A percentile compares a stretch with the other conserved stretches of the same genome.
These are phyloP conservation scores for Apostasia shenzhenica DNA, from an alignment of 106 monocot species.

Conservation along the genomic window DNA sequence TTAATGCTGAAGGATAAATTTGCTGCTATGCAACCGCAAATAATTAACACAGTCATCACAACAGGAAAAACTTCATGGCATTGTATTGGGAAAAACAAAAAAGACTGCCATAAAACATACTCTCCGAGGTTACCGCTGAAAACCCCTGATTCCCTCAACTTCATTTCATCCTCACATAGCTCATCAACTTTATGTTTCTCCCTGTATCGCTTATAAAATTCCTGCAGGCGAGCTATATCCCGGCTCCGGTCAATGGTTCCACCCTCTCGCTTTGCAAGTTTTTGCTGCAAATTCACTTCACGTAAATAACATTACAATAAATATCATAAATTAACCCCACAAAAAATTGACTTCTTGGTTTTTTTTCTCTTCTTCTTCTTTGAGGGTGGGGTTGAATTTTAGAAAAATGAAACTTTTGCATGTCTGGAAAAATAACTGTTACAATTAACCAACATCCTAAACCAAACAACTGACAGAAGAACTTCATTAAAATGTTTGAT, in stretches of 20 bases:
- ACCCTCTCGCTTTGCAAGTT: constrained; percentile 80
- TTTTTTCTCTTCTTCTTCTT: too few species aligned
- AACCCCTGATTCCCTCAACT: constrained; percentile 79
- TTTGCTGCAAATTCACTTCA: constrained; percentile 54
- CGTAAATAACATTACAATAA: not conserved
- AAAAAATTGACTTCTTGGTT: too few species aligned
- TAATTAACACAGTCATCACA: not conserved
- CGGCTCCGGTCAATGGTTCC: constrained; percentile 71
- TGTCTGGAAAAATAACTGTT: too few species aligned
- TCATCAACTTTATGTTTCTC: constrained; percentile 81
- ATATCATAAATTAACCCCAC: too few species aligned
- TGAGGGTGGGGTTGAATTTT: too few species aligned
- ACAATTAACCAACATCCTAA: too few species aligned
- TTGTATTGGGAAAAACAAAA: not conserved
- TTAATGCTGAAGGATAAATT: too few species aligned
- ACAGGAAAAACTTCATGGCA: not conserved
- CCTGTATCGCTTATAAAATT: constrained; percentile 88
- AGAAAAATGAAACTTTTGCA: too few species aligned
- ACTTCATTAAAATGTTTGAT: too few species aligned
- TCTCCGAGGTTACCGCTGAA: constrained; percentile 87
- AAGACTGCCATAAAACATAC: constrained; percentile 36
- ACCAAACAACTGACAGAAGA: too few species aligned
- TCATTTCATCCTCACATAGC: constrained; percentile 75
- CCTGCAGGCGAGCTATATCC: constrained; percentile 72
- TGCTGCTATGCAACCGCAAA: too few species aligned